Percentiles rank a stretch among this genome's conserved stretches.
Conservation (phyloP, 805 yeast genomes). For the Teunomyces funiuensis region DNA sequence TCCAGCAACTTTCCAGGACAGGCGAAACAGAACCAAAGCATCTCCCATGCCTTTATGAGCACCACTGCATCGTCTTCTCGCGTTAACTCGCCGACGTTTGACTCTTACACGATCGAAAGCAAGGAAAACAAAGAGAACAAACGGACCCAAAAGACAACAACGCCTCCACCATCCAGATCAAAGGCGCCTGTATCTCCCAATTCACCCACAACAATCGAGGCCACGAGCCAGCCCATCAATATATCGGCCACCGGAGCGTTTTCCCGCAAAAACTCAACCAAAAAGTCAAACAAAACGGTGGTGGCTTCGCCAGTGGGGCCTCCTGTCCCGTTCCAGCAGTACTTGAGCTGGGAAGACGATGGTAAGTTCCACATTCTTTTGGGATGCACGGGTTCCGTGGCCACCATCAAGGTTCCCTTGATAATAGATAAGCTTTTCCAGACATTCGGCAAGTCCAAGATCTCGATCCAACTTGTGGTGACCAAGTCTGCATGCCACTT, state of each 20-base stretch:
- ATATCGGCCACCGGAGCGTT: constrained; percentile 12
- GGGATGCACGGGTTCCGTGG: constrained; percentile 96
- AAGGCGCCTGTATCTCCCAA: constrained; percentile 5
- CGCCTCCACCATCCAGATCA: constrained; percentile 10
- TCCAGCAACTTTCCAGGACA: constrained; percentile 6
- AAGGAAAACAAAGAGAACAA: neutral
- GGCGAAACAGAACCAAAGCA: constrained; percentile 6
- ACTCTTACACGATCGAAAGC: constrained; percentile 7
- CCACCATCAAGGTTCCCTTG: constrained; percentile 88
- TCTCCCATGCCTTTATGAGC: constrained; percentile 8
- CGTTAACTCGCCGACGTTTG: constrained; percentile 21
- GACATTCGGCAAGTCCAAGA: constrained; percentile 64
- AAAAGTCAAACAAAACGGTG: constrained; percentile 47
- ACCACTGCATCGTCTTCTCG: constrained; percentile 15
- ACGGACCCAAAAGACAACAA: constrained; percentile 2
- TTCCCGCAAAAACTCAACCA: constrained; percentile 23
- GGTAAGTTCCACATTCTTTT: constrained; percentile 83
- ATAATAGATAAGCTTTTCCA: constrained; percentile 85
- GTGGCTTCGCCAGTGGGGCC: constrained; percentile 61
- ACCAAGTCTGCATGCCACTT: constrained; percentile 81
- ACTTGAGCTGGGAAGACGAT: constrained; percentile 71
- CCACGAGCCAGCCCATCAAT: constrained; percentile 20
- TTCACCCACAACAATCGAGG: constrained; percentile 1
- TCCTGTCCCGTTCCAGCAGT: constrained; percentile 73
- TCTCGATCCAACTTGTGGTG: constrained; percentile 81